A percentile compares a stretch with the other conserved stretches of the same genome.
These are phyloP conservation scores for Protostelium mycophagum DNA, from an alignment of 78 protist genomes.

Conservation along the genomic window DNA sequence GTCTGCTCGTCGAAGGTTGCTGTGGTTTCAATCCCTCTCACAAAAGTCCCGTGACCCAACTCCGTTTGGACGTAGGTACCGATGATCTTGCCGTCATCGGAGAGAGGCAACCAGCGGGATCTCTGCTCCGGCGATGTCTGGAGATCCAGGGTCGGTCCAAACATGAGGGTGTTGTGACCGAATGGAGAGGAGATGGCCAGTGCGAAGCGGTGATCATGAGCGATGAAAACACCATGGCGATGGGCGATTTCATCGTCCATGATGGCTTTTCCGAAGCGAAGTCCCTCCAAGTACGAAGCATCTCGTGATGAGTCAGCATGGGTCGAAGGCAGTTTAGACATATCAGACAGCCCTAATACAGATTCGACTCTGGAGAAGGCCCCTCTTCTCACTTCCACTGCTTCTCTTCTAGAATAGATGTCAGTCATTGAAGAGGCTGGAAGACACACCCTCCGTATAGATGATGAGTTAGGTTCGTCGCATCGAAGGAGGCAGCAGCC, in stretches of 20 bases:
- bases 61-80: slow-evolving; percentile 33
- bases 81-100: background rate
- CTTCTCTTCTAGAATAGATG: background rate
- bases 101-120: background rate
- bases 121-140: background rate
- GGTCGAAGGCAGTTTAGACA: background rate
- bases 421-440: background rate
- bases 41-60: slow-evolving; percentile 50
- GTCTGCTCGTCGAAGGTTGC: slow-evolving; percentile 70
- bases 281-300: background rate
- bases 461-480: background rate
- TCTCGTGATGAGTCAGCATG: background rate
- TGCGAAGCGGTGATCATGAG: no score
- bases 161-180: background rate
- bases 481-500: background rate
- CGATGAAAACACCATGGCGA: no score
- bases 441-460: background rate
- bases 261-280: background rate
- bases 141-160: background rate
- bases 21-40: slow-evolving; percentile 71
- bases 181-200: background rate
- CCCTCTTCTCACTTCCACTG: background rate
- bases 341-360: background rate
- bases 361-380: background rate
- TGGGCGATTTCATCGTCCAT: background rate